Percentiles rank a stretch among this genome's conserved stretches.
These are phyloP conservation scores for Lotmaria passim DNA, from an alignment of 208 protist genomes.

Conservation along the genomic window DNA sequence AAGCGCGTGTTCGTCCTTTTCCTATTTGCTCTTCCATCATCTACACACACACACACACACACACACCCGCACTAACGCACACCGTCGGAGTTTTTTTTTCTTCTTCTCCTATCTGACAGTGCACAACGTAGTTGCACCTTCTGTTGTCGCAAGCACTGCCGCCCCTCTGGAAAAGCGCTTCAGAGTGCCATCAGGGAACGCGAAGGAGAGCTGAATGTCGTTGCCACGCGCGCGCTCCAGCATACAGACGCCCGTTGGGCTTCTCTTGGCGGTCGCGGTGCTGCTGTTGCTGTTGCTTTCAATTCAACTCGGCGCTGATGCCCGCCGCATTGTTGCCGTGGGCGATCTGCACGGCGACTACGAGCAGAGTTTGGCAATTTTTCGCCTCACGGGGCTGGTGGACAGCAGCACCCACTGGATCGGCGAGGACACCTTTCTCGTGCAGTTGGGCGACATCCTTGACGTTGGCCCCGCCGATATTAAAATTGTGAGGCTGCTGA, in stretches of 20 bases:
- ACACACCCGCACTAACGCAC: background rate
- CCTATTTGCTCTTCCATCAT: background rate
- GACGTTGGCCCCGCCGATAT: slow-evolving; percentile 90
- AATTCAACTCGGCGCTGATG: slow-evolving; percentile 20
- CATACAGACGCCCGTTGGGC: background rate
- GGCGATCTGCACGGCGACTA: slow-evolving; percentile 91
- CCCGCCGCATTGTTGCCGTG: slow-evolving; percentile 75
- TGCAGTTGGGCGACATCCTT: slow-evolving; percentile 93
- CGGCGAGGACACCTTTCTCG: slow-evolving; percentile 74
- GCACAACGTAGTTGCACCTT: too few species aligned
- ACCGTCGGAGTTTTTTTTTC: too few species aligned
- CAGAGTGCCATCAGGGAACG: background rate
- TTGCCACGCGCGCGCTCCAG: background rate
- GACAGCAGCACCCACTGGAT: slow-evolving; percentile 80
- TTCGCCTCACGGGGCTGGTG: slow-evolving; percentile 74
- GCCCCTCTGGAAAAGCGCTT: too few species aligned
- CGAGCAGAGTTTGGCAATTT: slow-evolving; percentile 72
- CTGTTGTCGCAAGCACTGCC: too few species aligned
- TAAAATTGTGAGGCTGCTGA: slow-evolving; percentile 79
- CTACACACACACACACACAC: background rate
- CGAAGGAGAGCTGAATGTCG: background rate
- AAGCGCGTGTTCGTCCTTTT: background rate
- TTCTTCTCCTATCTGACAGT: too few species aligned
- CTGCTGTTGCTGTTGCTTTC: slow-evolving; percentile 14
- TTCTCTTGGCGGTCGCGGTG: slow-evolving; percentile 1